phyloP scores from a whole-genome alignment of 1,284 basidiomycete species.

The Schizophyllum commune region DNA sequence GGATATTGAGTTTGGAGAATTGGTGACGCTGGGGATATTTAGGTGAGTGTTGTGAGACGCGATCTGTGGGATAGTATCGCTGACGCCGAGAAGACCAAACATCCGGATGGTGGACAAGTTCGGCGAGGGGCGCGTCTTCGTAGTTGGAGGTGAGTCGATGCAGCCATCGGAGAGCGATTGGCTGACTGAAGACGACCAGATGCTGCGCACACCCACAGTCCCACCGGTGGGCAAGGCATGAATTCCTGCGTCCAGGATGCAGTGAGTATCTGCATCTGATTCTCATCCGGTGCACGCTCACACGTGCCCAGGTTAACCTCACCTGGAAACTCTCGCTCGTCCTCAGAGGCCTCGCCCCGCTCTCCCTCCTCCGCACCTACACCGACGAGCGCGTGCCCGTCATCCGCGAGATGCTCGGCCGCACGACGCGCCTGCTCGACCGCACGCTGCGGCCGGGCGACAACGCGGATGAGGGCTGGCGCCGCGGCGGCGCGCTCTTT shows the following conservation, averaged over 20 bases:
- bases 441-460: slow-evolving; percentile 13
- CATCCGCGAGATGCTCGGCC: slow-evolving; percentile 26
- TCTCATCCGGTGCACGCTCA: not conserved
- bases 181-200: slow-evolving; percentile 3
- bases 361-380: slow-evolving; percentile 26
- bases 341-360: slow-evolving; percentile 22
- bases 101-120: slow-evolving; percentile 14
- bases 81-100: slow-evolving; percentile 8
- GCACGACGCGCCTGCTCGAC: slow-evolving; percentile 15
- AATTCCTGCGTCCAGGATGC: slow-evolving; percentile 33
- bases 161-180: not conserved
- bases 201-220: slow-evolving; percentile 17
- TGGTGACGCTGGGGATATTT: slow-evolving; percentile 17
- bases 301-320: slow-evolving; percentile 25
- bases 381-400: slow-evolving; percentile 29
- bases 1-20: slow-evolving; percentile 21
- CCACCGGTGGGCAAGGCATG: slow-evolving; percentile 25
- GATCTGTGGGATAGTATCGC: not conserved
- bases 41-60: slow-evolving; percentile 11
- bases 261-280: slow-evolving; percentile 14
- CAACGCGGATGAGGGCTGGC: slow-evolving; percentile 7
- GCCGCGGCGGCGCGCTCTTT: slow-evolving; percentile 10
- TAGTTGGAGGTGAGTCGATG: slow-evolving; percentile 13
- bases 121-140: slow-evolving; percentile 13
- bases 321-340: slow-evolving; percentile 35